Evolutionary conservation across 495 filamentous ascomycete genomes (phyloP).

Genomic region (Xylaria longipes): DNA sequence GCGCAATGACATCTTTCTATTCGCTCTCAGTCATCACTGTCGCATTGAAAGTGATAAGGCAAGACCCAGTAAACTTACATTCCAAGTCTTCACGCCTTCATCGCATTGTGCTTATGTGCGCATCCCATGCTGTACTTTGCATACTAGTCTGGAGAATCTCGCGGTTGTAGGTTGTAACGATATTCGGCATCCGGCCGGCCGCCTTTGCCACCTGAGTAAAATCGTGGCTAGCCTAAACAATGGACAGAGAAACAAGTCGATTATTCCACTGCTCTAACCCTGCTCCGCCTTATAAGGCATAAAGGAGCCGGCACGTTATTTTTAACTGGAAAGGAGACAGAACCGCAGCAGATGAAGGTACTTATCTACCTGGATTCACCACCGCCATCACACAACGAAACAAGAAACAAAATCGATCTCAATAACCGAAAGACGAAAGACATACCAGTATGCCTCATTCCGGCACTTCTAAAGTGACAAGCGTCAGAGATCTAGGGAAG

Average conservation of each 20-base stretch:
- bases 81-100: not conserved
- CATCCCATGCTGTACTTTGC: not conserved
- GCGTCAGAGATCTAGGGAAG: not conserved
- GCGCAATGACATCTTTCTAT: not conserved
- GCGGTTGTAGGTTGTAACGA: not conserved
- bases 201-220: not conserved
- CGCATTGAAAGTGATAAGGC: not conserved
- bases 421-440: not conserved
- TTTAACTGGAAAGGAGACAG: not conserved
- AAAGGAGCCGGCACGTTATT: slow-evolving; percentile 2
- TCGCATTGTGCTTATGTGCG: not conserved
- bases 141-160: not conserved
- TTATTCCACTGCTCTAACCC: not conserved
- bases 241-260: slow-evolving; percentile 1
- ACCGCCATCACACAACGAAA: not conserved
- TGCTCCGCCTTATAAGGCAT: not conserved
- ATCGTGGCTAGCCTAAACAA: not conserved
- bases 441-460: not conserved
- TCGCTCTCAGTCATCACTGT: not conserved
- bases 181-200: not conserved
- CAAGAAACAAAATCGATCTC: not conserved
- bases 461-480: not conserved
- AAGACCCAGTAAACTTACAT: not conserved
- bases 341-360: not conserved
- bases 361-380: not conserved